A percentile compares a stretch with the other conserved stretches of the same genome.
phyloP scores from a whole-genome alignment of 306 rosid genomes.

The Vigna hirtella region DNA sequence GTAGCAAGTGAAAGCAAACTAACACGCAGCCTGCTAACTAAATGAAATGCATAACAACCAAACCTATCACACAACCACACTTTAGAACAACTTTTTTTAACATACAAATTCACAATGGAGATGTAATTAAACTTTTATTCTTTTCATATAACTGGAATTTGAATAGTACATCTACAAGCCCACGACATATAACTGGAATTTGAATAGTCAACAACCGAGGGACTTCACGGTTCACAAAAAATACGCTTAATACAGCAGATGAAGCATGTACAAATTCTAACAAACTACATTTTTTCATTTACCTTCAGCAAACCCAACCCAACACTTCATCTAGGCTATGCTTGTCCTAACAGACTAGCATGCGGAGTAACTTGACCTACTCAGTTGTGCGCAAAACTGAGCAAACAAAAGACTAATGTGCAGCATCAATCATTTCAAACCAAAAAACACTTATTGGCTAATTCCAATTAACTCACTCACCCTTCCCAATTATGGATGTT shows the following conservation, averaged over 20 bases:
- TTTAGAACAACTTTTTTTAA: neutral
- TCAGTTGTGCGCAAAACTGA: constrained; percentile 27
- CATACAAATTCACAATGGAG: neutral
- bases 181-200: neutral
- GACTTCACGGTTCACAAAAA: neutral
- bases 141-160: constrained; percentile 8
- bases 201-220: neutral
- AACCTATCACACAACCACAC: constrained; percentile 18
- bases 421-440: constrained; percentile 8
- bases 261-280: neutral
- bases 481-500: constrained; percentile 2
- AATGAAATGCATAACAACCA: constrained; percentile 13
- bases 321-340: constrained; percentile 7
- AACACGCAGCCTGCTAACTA: constrained; percentile 16
- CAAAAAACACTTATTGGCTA: neutral
- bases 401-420: neutral
- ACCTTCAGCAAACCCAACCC: constrained; percentile 4
- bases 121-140: neutral
- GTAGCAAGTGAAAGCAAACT: constrained; percentile 8
- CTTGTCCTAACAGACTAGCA: constrained; percentile 7
- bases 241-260: neutral
- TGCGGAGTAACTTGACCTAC: constrained; percentile 6
- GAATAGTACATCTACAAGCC: neutral
- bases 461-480: constrained; percentile 17
- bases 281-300: neutral